Evolutionary conservation across 177 flowering plant genomes (phyloP), one percentile per base, ranked within the genome.

Genomic region (Vitis hybrid): DNA sequence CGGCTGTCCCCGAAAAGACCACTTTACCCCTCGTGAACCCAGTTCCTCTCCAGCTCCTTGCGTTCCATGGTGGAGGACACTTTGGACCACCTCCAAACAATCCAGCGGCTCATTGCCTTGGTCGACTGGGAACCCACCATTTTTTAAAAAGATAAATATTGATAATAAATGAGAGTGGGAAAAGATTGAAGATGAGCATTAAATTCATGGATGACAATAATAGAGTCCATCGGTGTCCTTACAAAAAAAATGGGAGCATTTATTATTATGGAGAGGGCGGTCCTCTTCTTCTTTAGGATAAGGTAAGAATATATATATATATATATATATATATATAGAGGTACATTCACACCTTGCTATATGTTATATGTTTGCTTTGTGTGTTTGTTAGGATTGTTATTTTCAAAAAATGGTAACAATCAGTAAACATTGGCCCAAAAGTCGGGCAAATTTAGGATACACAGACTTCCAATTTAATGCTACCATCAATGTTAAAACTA

Each of bases 191-290:
- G 52, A 50, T 24, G 10, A 65, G 68, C 77, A 70, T 77, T 73
- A 12, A 77, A 73, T 70, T 46, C 62, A 21, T 1, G 46, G 71
- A 73, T 35, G 77, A 66, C 74, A 73, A 73, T 77, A 77, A 77
- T 77, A 57, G 80, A 77, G 80, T 66, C 46, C 46, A 40, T 70
- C 17, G 65, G 70, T 57, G 69, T 72, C 8, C 46, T 72, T 72
- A 54, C 68, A 56, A 51, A 69, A 69, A n/a, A 60, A 58, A 62
- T 48, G 59, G 65, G 62, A 67, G 58, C 72, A 73, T 73, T 73
- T 73, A 77, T 73, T 73, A 77, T 66, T 60, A n/a, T 14, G 71
- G 35, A 19, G 4, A 67, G 11, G 49, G 5, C 2, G 14, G 12
- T 1, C 35, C 21, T 51, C 56, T 21, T 62, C 17, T 58, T 62